phyloP scores from a whole-genome alignment of 768 basidiomycete species.

The Daedaleopsis nitida region DNA sequence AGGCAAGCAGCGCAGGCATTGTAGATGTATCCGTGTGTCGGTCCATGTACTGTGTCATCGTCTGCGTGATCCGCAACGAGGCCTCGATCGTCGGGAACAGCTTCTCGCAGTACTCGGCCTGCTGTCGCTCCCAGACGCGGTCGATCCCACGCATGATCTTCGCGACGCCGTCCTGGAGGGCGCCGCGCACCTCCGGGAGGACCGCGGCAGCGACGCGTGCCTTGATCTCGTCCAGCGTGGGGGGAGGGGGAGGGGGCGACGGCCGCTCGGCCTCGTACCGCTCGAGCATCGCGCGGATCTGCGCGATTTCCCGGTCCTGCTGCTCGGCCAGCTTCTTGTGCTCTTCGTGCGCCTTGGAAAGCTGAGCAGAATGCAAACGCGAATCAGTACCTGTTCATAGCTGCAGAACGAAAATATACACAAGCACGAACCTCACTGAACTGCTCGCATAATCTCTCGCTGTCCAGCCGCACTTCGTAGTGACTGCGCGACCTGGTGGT shows the following conservation, averaged over 20 bases:
- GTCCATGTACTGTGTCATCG: not conserved
- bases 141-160: conserved; percentile 10
- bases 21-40: conserved; percentile 8
- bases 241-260: conserved; percentile 3
- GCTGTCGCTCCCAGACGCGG: conserved; percentile 1
- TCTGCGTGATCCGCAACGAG: conserved; percentile 4
- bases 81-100: conserved; percentile 4
- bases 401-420: not conserved
- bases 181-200: conserved; percentile 2
- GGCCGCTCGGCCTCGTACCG: conserved; percentile 1
- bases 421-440: conserved; percentile 4
- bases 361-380: not conserved
- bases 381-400: not conserved
- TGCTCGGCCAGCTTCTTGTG: not conserved
- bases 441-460: conserved; percentile 1
- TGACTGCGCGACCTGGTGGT: not conserved
- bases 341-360: not conserved
- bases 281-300: not conserved
- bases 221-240: conserved; percentile 10
- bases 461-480: conserved; percentile 10
- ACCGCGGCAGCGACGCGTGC: not conserved
- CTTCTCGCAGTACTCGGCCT: conserved; percentile 11
- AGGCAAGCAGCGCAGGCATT: not conserved
- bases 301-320: not conserved
- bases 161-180: not conserved